A percentile compares a stretch with the other conserved stretches of the same genome.
These are phyloP conservation scores for Cyberlindnera mississippiensis DNA, from an alignment of 805 yeast genomes.

Conservation along the genomic window DNA sequence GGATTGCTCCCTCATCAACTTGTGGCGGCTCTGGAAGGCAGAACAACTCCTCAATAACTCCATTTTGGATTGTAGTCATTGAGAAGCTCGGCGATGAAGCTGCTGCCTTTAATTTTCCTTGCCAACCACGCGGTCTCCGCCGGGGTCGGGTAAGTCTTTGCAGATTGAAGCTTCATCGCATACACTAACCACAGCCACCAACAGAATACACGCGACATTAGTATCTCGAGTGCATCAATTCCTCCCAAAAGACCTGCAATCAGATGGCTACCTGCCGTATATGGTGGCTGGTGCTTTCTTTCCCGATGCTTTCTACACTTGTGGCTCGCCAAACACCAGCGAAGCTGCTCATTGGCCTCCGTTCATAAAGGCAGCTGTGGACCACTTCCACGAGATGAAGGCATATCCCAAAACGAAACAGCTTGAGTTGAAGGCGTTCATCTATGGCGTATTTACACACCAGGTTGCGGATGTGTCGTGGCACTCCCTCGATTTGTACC, in stretches of 20 bases:
- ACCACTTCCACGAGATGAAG: slow-evolving; percentile 31
- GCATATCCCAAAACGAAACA: background rate
- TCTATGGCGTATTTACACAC: slow-evolving; percentile 57
- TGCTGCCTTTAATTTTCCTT: background rate
- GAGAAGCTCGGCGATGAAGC: background rate
- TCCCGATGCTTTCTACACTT: slow-evolving; percentile 66
- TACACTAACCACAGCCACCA: background rate
- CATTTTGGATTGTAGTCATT: too few relatives aligned
- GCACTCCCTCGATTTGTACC: slow-evolving; percentile 55
- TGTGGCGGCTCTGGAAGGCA: background rate
- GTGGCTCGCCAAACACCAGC: slow-evolving; percentile 47
- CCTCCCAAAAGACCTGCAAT: slow-evolving; percentile 33
- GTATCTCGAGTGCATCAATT: slow-evolving; percentile 29
- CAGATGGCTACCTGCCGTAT: slow-evolving; percentile 24
- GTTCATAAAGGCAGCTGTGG: slow-evolving; percentile 45
- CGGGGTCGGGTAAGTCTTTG: slow-evolving; percentile 7
- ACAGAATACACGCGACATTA: slow-evolving; percentile 34
- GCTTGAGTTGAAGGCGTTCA: slow-evolving; percentile 43
- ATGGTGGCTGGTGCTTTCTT: slow-evolving; percentile 61
- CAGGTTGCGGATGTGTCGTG: slow-evolving; percentile 64
- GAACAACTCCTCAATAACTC: too few relatives aligned
- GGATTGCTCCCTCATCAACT: slow-evolving; percentile 4
- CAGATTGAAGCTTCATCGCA: background rate
- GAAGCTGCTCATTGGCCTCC: slow-evolving; percentile 74
- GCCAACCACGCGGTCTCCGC: background rate